These are phyloP conservation scores for Ustilago curta DNA, from an alignment of 1,284 basidiomycete species.

Conservation along the genomic window DNA sequence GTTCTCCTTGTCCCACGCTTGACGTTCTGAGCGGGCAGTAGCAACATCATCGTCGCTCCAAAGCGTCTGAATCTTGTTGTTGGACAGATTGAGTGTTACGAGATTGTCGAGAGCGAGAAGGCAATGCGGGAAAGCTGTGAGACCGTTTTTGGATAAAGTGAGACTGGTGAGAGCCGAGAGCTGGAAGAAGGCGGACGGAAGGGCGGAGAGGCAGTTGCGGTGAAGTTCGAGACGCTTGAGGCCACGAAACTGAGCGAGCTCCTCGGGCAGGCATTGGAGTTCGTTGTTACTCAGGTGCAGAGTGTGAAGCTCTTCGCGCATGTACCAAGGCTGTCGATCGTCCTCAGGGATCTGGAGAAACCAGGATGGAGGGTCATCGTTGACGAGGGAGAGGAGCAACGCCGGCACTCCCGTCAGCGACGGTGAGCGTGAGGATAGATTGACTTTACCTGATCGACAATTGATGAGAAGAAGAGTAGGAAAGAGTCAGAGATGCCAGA, in stretches of 20 bases:
- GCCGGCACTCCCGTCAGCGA: conserved; percentile 46
- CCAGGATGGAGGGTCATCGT: conserved; percentile 55
- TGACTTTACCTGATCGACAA: conserved; percentile 38
- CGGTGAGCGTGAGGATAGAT: conserved; percentile 52
- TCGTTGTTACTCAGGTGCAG: conserved; percentile 58
- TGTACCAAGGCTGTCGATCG: conserved; percentile 56
- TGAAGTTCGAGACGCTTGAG: conserved; percentile 61
- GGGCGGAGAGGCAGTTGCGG: conserved; percentile 51
- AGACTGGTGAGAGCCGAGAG: conserved; percentile 56
- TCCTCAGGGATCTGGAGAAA: conserved; percentile 51
- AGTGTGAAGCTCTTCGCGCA: conserved; percentile 49
- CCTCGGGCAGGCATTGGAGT: conserved; percentile 44
- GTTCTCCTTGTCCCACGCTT: conserved; percentile 48
- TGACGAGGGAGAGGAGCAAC: conserved; percentile 48
- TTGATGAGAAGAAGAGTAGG: too few relatives aligned
- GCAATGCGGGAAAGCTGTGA: conserved; percentile 49
- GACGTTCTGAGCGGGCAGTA: conserved; percentile 30
- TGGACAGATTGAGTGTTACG: conserved; percentile 59
- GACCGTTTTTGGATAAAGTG: conserved; percentile 56
- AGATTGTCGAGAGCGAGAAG: conserved; percentile 57
- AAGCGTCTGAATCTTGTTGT: conserved; percentile 57
- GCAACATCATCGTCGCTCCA: conserved; percentile 47
- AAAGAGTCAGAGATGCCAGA: neutral
- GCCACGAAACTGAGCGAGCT: conserved; percentile 50
- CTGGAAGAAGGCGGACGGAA: conserved; percentile 50